A percentile compares a stretch with the other conserved stretches of the same genome.
Evolutionary conservation across 805 yeast species (phyloP).

Genomic region (Phaffomyces opuntiae): DNA sequence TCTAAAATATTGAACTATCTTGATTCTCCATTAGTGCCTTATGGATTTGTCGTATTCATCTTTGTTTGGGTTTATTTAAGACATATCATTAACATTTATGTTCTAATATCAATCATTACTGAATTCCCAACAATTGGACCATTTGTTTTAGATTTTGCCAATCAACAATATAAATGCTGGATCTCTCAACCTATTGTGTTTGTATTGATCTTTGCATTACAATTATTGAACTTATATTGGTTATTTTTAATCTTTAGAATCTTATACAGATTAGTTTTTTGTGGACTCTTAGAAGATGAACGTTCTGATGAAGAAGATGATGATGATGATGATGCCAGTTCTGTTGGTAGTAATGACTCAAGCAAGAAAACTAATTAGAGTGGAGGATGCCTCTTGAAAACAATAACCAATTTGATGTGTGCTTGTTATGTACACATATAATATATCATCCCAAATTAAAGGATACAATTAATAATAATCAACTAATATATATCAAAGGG

Average conservation of each 20-base stretch:
- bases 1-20: conserved; percentile 87
- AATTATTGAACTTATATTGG: conserved; percentile 86
- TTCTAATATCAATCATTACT: conserved; percentile 78
- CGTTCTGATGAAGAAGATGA: conserved; percentile 78
- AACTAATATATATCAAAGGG: not conserved
- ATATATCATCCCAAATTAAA: not conserved
- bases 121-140: conserved; percentile 85
- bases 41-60: conserved; percentile 64
- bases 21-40: conserved; percentile 55
- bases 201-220: conserved; percentile 67
- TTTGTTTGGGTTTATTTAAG: conserved; percentile 80
- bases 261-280: conserved; percentile 53
- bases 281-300: conserved; percentile 66
- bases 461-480: not conserved
- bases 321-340: conserved; percentile 24
- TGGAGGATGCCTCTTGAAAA: not conserved
- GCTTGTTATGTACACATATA: not conserved
- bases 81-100: conserved; percentile 74
- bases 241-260: conserved; percentile 74
- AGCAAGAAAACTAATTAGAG: not conserved
- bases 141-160: conserved; percentile 71
- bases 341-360: not conserved
- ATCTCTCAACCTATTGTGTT: conserved; percentile 90
- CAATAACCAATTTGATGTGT: not conserved
- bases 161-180: conserved; percentile 95